Evolutionary conservation across 345 rosid species (phyloP), one percentile per base, ranked within the genome.

Genomic region (Turritis glabra): DNA sequence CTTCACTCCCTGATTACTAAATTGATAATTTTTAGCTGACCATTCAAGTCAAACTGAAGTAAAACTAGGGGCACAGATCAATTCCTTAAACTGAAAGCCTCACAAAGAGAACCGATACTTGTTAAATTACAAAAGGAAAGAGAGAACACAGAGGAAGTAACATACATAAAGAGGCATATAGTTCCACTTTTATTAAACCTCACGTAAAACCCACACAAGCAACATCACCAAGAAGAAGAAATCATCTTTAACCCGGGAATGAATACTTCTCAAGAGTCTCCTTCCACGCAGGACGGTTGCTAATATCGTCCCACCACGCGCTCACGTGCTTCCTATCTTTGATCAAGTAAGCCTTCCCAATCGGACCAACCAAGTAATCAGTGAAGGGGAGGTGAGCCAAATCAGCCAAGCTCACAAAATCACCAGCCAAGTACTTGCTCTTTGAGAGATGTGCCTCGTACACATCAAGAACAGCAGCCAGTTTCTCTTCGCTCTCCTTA

Each of bases 381-480:
- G 87, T 85, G 47, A 84, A 84, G 0, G 92, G 91, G 2, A 91
- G 82, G 80, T 89, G 85, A 69, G 90, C 86, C 14, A 86, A 78
- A 69, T 91, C 92, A 23, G 97, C 94, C 22, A 89, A 68, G 80
- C 89, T 86, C 50, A 89, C 79, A 82, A 84, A 89, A 64, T 85
- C 87, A 1, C 94, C 92, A 3, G 85, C 95, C 29, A 87, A 66
- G 79, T 91, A 91, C 81, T 86, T 80, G 84, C 78, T 82, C 78
- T 80, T 79, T 0, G 92, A 74, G 10, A 91, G 87, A 68, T 86
- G 87, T 37, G 85, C 84, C 68, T 89, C 90, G 52, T 91, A 86
- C 0, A 91, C 38, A 41, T 89, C 92, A 37, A 91, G 77, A 1
- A 84, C 88, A 61, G 63, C 77, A 0, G 51, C 67, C 0, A 91